Percentiles rank a stretch among this genome's conserved stretches.
Evolutionary conservation across 176 grass and related monocot species (phyloP).

Genomic region (Phyllostachys edulis): DNA sequence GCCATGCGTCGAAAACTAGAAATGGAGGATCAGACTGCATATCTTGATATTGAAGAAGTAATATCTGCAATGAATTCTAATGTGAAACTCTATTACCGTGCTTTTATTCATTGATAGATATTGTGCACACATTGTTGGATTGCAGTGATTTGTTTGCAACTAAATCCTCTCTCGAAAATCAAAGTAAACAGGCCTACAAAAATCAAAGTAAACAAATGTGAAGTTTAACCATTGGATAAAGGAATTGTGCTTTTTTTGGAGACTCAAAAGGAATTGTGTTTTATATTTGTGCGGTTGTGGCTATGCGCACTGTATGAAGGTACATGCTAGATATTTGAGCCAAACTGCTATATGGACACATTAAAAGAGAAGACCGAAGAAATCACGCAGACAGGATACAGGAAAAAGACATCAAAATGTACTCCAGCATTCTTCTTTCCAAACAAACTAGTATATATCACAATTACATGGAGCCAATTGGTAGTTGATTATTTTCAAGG

Average conservation of each 20-base stretch:
- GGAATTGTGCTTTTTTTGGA: not conserved
- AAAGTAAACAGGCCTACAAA: not conserved
- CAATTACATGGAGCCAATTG: not conserved
- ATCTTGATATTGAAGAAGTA: not conserved
- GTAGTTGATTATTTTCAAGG: not conserved
- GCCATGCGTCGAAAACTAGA: not conserved
- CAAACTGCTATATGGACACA: not conserved
- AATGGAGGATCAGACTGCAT: not conserved
- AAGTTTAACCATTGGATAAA: conserved; percentile 11
- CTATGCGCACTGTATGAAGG: not conserved
- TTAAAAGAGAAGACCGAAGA: not conserved
- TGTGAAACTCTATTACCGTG: not conserved
- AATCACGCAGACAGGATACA: not conserved
- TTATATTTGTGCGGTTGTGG: not conserved
- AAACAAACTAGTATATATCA: not conserved
- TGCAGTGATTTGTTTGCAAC: not conserved
- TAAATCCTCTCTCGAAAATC: not conserved
- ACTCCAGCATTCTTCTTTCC: not conserved
- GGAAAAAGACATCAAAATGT: not conserved
- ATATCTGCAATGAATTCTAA: not conserved
- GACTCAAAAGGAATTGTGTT: not conserved
- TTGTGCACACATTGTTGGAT: not conserved
- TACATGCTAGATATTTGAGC: not conserved
- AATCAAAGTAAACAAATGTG: not conserved
- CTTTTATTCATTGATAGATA: not conserved